Evolutionary conservation across 2,329 filamentous ascomycete species (phyloP), one percentile per base, ranked within the genome.

Genomic region (Aspergillus nomiae): DNA sequence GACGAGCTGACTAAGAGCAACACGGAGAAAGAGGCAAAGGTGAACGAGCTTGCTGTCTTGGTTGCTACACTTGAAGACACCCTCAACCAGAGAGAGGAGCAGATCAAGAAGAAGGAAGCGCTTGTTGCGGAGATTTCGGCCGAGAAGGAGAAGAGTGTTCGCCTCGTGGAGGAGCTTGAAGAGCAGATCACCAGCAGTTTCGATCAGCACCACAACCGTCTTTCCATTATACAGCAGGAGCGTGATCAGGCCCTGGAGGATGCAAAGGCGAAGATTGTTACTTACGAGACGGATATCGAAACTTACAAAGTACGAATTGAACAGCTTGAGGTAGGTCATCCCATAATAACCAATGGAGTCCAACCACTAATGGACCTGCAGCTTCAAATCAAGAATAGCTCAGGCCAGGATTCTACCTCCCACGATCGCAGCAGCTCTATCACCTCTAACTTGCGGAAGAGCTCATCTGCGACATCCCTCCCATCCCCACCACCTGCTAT

Each of bases 111-210:
- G 73, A 80, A 81, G 69, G 80, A 82, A 54, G 71, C 76, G 5
- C 72, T 78, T 5, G 72, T 82, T 28, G 83, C 85, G 65, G 81
- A 81, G 66, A 81, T 88, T 61, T 82, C 80, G 26, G 81, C 83
- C 19, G 87, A 87, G 80, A 96, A 96, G 83, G 90, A 92, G 82
- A 97, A 96, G 85, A 96, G 95, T 77, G 91, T 92, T 48, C 89
- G 92, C 26, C 84, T 99, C 14, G 92, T 99, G 10, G 92, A 98
- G 76, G 94, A 99, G 79, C 88, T 99, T 6, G 95, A 99, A 78
- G 94, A 98, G 71, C 95, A 99, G 78, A 88, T 99, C 59, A 94
- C 94, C 74, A 92, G 86, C 75, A 97, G 95, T 80, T 99, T 93
- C 78, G 95, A 99, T 73, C 92, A 97, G 76, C 93, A 94, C 64